Evolutionary conservation across 495 filamentous ascomycete species (phyloP), one percentile per base, ranked within the genome.

Genomic region (Podospora didyma): DNA sequence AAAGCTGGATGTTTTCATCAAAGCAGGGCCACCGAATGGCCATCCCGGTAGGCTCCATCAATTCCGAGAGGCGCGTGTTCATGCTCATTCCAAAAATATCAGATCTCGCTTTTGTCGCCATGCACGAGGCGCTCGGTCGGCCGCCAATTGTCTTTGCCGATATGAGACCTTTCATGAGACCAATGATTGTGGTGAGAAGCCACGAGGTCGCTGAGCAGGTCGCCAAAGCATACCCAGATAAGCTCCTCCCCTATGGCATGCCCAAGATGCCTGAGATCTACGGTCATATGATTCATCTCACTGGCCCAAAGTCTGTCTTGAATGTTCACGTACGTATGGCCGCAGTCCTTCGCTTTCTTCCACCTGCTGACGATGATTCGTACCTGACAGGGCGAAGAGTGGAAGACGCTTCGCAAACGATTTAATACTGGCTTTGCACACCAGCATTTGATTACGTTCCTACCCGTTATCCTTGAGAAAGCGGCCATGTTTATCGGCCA

Each of bases 161-260:
- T 48, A 53, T 69, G 7, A 58, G 70, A 17, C 70, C 72, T 1
- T 31, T 65, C 5, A 45, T 41, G 16, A 31, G 35, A 4, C 54
- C 59, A 1, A 53, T 74, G 41, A 41, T 76, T 9, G 39, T 75
- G 12, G 60, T 79, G 31, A 48, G 63, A 19, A 68, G 71, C 58
- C 69, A 77, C 45, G 68, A 70, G 9, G 51, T 76, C 12, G 70
- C 73, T 16, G 62, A 66, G 12, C 71, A 75, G 50, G 54, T 76
- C 7, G 58, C 66, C 0, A 66, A 57, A 24, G 21, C 60, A 5
- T 68, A n/a, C n/a, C n/a, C n/a, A n/a, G n/a, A 70, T 11, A 74
- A 67, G 46, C 19, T 23, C 16, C 69, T 67, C 41, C 70, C 64
- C 4, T 72, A 69, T 44, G 72, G 74, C 53, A 46, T 60, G 23